Base-by-base conservation (phyloP, 2,329 filamentous ascomycete species). In the Botrytis fragariae region DNA sequence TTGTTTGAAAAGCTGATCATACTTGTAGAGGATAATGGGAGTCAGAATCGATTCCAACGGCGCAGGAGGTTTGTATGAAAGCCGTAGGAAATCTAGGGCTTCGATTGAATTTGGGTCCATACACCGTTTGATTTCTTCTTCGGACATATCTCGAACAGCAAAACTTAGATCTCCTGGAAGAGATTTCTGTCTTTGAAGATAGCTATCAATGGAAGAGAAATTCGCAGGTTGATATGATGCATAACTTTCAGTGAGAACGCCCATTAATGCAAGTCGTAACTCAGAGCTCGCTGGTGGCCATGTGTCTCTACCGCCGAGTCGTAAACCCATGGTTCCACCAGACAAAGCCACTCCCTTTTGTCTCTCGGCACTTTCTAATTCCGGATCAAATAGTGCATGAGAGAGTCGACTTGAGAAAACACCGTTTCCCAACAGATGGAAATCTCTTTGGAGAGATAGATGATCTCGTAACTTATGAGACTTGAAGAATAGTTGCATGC, bases 271-370 rank as follows among this genome's bases (percentile, higher is more conserved):
- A 8, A 98, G 86, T 16, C 94, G 90, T n/a, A 99, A 84, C 81
- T 98, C 96, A 0, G 95, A 98, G 81, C 93, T 97, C 37, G 94
- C 94, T 7, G 96, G 96, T 39, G 96, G 96, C 96, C 96, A 98
- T 45, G 87, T 93, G 72, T 93, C 90, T 78, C 94, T 89, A 3
- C 89, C 89, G n/a, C 92, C 92, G 0, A 98, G 85, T 59, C 94
- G 91, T 59, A 98, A 85, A 1, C 96, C 95, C 86, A 97, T 95
- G 22, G 89, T 84, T 73, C 90, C 88, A 67, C 93, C 91, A 63
- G 88, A 88, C 14, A 90, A 87, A 62, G 92, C 89, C 45, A 91
- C 86, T 4, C 93, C 93, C 29, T 88, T 84, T 68, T 89, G 88
- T 61, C 92, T 87, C 80, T 97, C 93, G 4, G 94, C 92, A 39